Evolutionary conservation across 2,329 filamentous ascomycete genomes (phyloP), one percentile per base, ranked within the genome.

Genomic region (Aspergillus uvarum): DNA sequence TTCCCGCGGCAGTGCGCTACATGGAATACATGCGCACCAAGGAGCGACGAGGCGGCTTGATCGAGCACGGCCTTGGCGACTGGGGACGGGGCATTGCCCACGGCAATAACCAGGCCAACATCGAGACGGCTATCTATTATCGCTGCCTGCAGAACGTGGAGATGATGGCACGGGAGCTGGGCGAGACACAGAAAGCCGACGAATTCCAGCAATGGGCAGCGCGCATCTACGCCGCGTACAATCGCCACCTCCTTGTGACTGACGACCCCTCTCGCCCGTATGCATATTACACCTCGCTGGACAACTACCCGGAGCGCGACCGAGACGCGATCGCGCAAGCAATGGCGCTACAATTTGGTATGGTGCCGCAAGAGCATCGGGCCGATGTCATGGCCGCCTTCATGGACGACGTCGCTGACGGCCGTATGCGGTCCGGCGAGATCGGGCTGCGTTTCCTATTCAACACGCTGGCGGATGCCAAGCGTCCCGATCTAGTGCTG

Each of bases 81-180:
- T 69, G 67, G 67, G 67, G 67, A 6, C 63, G 66, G 3, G 65
- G 65, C 16, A 69, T 69, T 48, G 67, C 67, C 19, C 68, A 68
- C 24, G 67, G 67, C 4, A 69, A 69, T 44, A 65, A 69, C 31
- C 67, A 69, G 54, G 67, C 65, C 8, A 69, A 69, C n/a, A 69
- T 69, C 12, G 67, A 69, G 47, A 69, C 67, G 12, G 66, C 67
- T 1, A 60, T 69, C 12, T 69, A 69, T 56, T 67, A 67, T 32
- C 66, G 64, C n/a, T 69, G 67, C 49, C 64, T 69, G 2, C 51
- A 62, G 16, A 65, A 62, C 44, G 61, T 67, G n/a, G 66, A 63
- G 5, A 65, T 66, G 47, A 69, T 69, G 66, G 65, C 67, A 3
- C 44, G 44, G 0, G 65, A 69, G 26, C 65, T 69, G 4, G 66